Evolutionary conservation across 345 rosid species (phyloP), one percentile per base, ranked within the genome.

Genomic region (Dipteronia dyeriana): DNA sequence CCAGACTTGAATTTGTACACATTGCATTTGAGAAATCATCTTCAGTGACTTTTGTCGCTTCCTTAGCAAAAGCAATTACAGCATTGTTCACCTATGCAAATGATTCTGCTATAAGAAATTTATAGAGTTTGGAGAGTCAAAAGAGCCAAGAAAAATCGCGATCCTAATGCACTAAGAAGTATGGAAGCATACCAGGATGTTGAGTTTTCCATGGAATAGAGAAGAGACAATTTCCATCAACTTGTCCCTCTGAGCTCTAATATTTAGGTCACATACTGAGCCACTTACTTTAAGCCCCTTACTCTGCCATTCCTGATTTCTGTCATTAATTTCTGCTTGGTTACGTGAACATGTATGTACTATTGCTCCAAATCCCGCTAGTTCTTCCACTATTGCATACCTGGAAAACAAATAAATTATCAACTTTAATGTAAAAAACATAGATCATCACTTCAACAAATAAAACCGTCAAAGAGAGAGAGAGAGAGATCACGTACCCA

Each of bases 251-350:
- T 91, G 88, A 57, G 70, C 71, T 20, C 76, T 41, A 61, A 65
- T 63, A 6, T 82, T 66, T 9, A 83, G 82, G 81, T 91, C 96
- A 73, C 92, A 90, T 2, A 86, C 89, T 7, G 92, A 88, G 4
- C 90, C 90, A 4, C 84, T 86, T 14, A 90, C 92, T 70, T 51
- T 2, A 68, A 87, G 76, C 9, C 91, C 92, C 68, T 84, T 88
- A 1, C 67, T 75, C 47, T 71, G 61, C 92, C 92, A 90, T 71
- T 88, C 88, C 57, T 78, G 68, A 26, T 63, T 45, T 47, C 70
- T 64, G 3, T 19, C 70, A 0, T 61, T 45, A 34, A 76, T 23
- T 7, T 75, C 38, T 2, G 34, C 8, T 20, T 51, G 34, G 19
- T 75, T 75, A 19, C 71, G 64, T 0, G 78, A 65, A 53, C 78